Conservation (phyloP, 495 filamentous ascomycete genomes). For the Chaetomium tenue region DNA sequence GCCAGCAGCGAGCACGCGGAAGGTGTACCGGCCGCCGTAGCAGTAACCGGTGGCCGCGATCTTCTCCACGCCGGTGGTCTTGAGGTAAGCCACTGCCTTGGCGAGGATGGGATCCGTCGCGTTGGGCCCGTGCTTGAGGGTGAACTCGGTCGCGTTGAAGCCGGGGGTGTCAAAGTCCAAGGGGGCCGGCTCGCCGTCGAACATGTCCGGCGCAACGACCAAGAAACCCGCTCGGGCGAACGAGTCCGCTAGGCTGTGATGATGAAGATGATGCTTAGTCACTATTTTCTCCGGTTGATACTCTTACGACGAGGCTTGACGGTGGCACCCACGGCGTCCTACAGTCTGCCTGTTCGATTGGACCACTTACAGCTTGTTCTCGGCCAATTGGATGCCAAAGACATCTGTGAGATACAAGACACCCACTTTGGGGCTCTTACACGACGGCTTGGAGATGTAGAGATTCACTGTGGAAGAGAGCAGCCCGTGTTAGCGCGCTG, state of each 20-base stretch:
- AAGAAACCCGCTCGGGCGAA: slow-evolving; percentile 13
- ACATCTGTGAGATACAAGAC: slow-evolving; percentile 13
- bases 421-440: slow-evolving; percentile 8
- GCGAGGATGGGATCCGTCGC: slow-evolving; percentile 13
- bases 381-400: slow-evolving; percentile 2
- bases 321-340: no score
- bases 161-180: slow-evolving; percentile 10
- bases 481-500: not conserved
- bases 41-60: slow-evolving; percentile 7
- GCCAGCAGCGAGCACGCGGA: slow-evolving; percentile 6
- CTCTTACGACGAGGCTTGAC: not conserved
- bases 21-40: slow-evolving; percentile 11
- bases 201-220: slow-evolving; percentile 13
- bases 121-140: not conserved
- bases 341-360: no score
- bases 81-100: slow-evolving; percentile 2
- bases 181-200: slow-evolving; percentile 6
- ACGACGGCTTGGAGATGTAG: slow-evolving; percentile 9
- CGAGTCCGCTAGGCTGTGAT: slow-evolving; percentile 14
- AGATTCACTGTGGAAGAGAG: slow-evolving; percentile 2
- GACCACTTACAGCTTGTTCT: slow-evolving; percentile 12
- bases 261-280: not conserved
- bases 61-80: slow-evolving; percentile 11
- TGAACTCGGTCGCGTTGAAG: slow-evolving; percentile 14
- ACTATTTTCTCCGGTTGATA: not conserved